These are phyloP conservation scores for Schrenkiella parvula DNA, from an alignment of 345 rosid species.

Conservation along the genomic window DNA sequence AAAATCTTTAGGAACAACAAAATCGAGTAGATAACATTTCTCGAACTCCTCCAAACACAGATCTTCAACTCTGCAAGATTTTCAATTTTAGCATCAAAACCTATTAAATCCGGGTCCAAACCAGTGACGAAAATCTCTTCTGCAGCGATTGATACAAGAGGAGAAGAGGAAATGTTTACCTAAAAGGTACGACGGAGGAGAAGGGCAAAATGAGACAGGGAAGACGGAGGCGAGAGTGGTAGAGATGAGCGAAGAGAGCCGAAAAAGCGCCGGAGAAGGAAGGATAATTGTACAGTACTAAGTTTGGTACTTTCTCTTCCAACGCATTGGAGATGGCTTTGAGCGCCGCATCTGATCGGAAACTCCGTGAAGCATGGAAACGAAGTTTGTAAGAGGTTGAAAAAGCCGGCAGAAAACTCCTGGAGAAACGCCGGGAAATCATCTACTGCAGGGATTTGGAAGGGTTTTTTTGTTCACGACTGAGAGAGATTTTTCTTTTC, in stretches of 20 bases:
- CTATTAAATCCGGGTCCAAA: background rate
- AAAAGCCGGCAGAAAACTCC: background rate
- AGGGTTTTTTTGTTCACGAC: background rate
- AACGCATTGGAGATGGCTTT: conserved; percentile 57
- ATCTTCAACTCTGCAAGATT: conserved; percentile 49
- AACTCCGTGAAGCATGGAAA: conserved; percentile 31
- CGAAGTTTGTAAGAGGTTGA: background rate
- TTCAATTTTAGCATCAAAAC: background rate
- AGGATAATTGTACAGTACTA: conserved; percentile 78
- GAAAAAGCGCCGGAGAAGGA: conserved; percentile 84
- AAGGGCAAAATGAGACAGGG: conserved; percentile 75
- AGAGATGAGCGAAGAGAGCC: conserved; percentile 75
- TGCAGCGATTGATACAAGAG: background rate
- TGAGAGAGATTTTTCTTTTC: background rate
- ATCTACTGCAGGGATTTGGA: background rate
- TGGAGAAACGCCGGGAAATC: conserved; percentile 10
- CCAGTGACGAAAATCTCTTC: background rate
- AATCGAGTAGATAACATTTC: conserved; percentile 69
- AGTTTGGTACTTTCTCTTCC: conserved; percentile 51
- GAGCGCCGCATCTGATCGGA: conserved; percentile 80
- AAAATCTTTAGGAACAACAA: conserved; percentile 56
- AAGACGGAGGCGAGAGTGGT: conserved; percentile 57
- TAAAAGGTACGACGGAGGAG: conserved; percentile 67
- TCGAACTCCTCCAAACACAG: conserved; percentile 46
- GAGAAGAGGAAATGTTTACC: conserved; percentile 17